Evolutionary conservation across 257 asterid genomes (phyloP).

Genomic region (Coffea canephora): DNA sequence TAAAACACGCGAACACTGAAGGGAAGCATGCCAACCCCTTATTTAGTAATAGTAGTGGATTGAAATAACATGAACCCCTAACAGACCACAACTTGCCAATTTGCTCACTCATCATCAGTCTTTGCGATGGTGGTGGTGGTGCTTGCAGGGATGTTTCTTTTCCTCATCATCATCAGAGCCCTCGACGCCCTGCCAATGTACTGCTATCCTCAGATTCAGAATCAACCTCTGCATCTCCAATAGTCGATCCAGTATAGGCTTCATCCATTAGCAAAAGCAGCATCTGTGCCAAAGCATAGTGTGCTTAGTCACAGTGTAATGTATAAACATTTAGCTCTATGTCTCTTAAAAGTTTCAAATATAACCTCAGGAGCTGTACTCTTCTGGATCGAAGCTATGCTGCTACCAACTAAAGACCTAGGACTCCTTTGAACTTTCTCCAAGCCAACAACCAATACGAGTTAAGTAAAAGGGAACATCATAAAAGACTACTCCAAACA

Average conservation of each 20-base stretch:
- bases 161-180: too few species aligned
- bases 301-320: constrained; percentile 17
- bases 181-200: too few species aligned
- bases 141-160: too few species aligned
- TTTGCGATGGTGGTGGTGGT: too few species aligned
- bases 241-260: constrained; percentile 94
- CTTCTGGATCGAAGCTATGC: constrained; percentile 94
- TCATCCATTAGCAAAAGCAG: constrained; percentile 97
- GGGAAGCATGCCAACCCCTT: too few species aligned
- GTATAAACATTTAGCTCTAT: constrained; percentile 5
- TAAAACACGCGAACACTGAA: too few species aligned
- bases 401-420: constrained; percentile 82
- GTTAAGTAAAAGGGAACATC: constrained; percentile 22
- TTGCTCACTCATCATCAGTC: too few species aligned
- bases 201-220: constrained; percentile 88
- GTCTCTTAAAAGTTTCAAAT: constrained; percentile 23
- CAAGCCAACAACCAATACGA: constrained; percentile 88
- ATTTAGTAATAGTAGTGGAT: too few species aligned
- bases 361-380: constrained; percentile 91
- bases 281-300: constrained; percentile 53
- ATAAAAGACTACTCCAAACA: constrained; percentile 13
- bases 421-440: constrained; percentile 85
- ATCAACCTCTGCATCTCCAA: constrained; percentile 91
- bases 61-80: too few species aligned
- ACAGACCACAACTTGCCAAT: too few species aligned